Percentiles rank a stretch among this genome's conserved stretches.
phyloP scores from a whole-genome alignment of 2,329 filamentous ascomycete species.

The Fusarium ambrosium region DNA sequence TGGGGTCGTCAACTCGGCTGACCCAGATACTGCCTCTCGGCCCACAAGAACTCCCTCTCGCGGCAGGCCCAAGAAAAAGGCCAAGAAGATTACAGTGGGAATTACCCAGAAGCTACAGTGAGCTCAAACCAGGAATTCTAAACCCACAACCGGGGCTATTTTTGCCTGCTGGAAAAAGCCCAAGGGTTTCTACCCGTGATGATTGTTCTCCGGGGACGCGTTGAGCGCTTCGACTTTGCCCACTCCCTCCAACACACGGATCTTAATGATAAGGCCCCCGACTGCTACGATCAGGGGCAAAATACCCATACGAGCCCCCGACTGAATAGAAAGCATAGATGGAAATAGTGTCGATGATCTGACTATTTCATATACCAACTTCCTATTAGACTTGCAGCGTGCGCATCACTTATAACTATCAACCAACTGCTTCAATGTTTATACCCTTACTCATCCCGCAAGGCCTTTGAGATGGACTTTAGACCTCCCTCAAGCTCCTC shows the following conservation, averaged over 20 bases:
- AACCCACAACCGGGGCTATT: constrained; percentile 6
- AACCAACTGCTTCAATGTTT: not conserved
- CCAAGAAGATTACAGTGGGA: constrained; percentile 2
- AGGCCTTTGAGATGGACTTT: constrained; percentile 31
- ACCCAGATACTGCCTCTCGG: not conserved
- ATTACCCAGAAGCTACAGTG: not conserved
- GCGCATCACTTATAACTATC: not conserved
- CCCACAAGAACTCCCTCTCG: not conserved
- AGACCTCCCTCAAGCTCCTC: constrained; percentile 40
- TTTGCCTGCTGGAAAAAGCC: not conserved
- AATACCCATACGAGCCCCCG: not conserved
- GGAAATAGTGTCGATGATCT: not conserved
- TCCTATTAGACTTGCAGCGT: not conserved
- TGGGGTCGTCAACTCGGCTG: not conserved
- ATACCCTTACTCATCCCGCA: constrained; percentile 10
- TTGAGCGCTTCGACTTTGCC: not conserved
- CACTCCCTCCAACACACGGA: not conserved
- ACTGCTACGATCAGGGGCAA: not conserved
- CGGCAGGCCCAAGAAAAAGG: not conserved
- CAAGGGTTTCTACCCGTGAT: not conserved
- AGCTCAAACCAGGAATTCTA: not conserved
- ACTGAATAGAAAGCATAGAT: not conserved
- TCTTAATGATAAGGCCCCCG: not conserved
- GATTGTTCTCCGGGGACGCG: not conserved
- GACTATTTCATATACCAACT: not conserved